A percentile compares a stretch with the other conserved stretches of the same genome.
These are phyloP conservation scores for Trifolium dubium DNA, from an alignment of 306 rosid species.

Conservation along the genomic window DNA sequence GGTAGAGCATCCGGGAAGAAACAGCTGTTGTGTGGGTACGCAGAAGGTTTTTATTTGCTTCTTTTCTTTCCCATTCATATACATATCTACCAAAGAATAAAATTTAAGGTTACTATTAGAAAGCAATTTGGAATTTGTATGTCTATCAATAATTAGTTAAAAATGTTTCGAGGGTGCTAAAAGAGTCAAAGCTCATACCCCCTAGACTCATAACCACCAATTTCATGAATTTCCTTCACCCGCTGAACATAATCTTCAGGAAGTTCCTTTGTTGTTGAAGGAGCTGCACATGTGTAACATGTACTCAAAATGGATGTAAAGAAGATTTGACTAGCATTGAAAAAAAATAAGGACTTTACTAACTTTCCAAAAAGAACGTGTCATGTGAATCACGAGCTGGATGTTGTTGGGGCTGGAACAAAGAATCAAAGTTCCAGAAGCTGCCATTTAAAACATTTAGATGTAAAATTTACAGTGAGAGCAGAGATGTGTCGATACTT, in stretches of 20 bases:
- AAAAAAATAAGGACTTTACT: slow-evolving; percentile 5
- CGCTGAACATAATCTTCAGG: slow-evolving; percentile 97
- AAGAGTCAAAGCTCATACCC: slow-evolving; percentile 70
- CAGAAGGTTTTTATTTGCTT: slow-evolving; percentile 86
- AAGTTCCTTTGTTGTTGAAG: slow-evolving; percentile 71
- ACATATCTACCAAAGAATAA: slow-evolving; percentile 60
- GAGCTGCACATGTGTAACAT: slow-evolving; percentile 59
- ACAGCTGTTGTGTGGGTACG: slow-evolving; percentile 97
- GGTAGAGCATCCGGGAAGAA: slow-evolving; percentile 90
- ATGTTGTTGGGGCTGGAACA: slow-evolving; percentile 99
- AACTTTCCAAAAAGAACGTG: slow-evolving; percentile 82
- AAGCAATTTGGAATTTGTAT: slow-evolving; percentile 8
- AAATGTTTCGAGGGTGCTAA: slow-evolving; percentile 10
- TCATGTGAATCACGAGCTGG: slow-evolving; percentile 99
- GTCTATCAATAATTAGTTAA: slow-evolving; percentile 8
- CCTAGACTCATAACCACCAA: slow-evolving; percentile 88
- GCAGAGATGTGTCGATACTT: not conserved
- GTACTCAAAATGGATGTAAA: slow-evolving; percentile 38
- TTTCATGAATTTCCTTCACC: slow-evolving; percentile 83
- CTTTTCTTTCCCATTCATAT: slow-evolving; percentile 91
- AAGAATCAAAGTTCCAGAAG: slow-evolving; percentile 93
- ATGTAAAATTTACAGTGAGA: slow-evolving; percentile 11
- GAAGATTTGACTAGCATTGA: slow-evolving; percentile 28
- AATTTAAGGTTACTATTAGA: slow-evolving; percentile 27
- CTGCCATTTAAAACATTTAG: slow-evolving; percentile 53